A percentile compares a stretch with the other conserved stretches of the same genome.
Conservation (phyloP, 2,329 filamentous ascomycete species). For the Trichoderma polysporum region DNA sequence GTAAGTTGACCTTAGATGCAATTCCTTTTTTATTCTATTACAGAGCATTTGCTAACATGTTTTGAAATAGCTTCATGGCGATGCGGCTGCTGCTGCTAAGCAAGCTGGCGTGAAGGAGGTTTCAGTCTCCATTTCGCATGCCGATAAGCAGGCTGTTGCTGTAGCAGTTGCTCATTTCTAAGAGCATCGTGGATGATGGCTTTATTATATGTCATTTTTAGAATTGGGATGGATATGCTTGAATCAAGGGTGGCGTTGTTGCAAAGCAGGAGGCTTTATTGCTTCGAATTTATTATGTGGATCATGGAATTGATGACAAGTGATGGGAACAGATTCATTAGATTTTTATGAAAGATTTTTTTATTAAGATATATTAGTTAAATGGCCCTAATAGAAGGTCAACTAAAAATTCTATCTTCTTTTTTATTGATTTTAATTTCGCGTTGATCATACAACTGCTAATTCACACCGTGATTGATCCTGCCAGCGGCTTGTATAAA, state of each 20-base stretch:
- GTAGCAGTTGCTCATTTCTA: constrained; percentile 85
- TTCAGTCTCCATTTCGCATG: constrained; percentile 93
- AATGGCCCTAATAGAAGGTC: constrained; percentile 3
- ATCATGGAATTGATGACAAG: constrained; percentile 4
- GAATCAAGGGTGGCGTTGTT: constrained; percentile 9
- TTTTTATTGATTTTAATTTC: not conserved
- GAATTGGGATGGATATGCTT: not conserved
- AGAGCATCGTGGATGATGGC: constrained; percentile 18
- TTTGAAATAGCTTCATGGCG: constrained; percentile 71
- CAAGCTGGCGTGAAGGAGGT: constrained; percentile 84
- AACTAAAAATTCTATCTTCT: not conserved
- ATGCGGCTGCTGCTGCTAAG: constrained; percentile 79
- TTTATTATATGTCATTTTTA: not conserved
- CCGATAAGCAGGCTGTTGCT: constrained; percentile 88
- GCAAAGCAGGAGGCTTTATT: not conserved
- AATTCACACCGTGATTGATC: not conserved
- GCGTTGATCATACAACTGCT: not conserved
- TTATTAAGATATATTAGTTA: constrained; percentile 1
- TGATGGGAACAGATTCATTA: not conserved
- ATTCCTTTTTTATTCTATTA: not conserved
- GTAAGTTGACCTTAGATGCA: constrained; percentile 56
- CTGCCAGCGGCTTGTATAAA: not conserved
- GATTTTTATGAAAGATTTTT: not conserved
- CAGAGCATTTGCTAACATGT: constrained; percentile 37
- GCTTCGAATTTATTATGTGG: not conserved